Base-by-base conservation (phyloP, 208 protist species). In the Crithidia fasciculata region DNA sequence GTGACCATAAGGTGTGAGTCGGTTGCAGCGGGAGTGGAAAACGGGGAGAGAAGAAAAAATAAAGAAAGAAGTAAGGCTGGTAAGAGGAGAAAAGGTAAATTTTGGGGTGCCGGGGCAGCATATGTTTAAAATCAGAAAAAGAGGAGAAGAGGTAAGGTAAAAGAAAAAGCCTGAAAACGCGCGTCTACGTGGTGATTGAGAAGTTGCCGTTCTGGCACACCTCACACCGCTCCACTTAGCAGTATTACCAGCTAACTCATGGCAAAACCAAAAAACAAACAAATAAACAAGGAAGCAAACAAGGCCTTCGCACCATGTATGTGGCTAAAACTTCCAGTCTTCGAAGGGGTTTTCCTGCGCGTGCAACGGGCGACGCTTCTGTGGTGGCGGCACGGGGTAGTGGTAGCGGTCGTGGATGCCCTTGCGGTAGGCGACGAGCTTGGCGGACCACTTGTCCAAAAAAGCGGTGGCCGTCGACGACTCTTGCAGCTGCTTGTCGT, bases 401-500 rank as follows among this genome's bases (percentile, higher is more conserved):
- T 85, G 80, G 49, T 80, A 77, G 55, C 55, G 45, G 19, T 74
- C 63, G 55, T 77, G 65, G 47, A 72, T 62, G 6, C 28, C 45
- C 28, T 56, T 50, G 47, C 69, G 74, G 49, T 58, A 43, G 8
- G 40, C 65, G 52, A n/a, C 50, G 13, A 78, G 10, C 74, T 62
- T 72, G 16, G 56, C 74, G 1, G 69, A 72, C 28, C 62, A 55
- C 67, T 75, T 74, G 62, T 85, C 75, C 36, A 85, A 52, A 10
- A 72, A 36, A 39, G 58, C 39, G 12, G 71, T 44, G n/a, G 72
- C 59, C 2, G 78, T 4, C 5, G 80, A 59, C 4, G 64, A 58
- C 74, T 84, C 74, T 36, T 84, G 74, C 58, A 84, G 62, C 69
- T 84, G 65, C 54, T 84, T 84, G 43, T 80, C 54, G 59, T 80